Evolutionary conservation across 139 green algal species (phyloP).

Genomic region (Eudorina sp.): DNA sequence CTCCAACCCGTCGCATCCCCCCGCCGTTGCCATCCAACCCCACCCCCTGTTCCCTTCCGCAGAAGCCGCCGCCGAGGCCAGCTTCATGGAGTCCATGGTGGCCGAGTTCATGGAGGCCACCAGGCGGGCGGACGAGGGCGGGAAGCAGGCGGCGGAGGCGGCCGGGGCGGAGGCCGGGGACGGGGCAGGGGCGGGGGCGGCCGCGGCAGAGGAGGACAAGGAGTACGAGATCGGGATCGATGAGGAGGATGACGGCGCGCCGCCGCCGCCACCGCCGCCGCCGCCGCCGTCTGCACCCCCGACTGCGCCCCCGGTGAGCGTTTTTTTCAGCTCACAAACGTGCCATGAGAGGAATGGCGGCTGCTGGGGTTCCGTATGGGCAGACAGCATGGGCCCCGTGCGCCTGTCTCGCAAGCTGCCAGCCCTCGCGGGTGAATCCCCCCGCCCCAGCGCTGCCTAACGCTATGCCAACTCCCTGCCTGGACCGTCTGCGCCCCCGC

Average conservation of each 20-base stretch:
- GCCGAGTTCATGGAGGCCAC: slow-evolving; percentile 32
- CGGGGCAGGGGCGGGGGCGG: background rate
- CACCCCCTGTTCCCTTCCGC: too few species aligned
- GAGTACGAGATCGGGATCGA: slow-evolving; percentile 42
- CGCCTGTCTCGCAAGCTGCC: too few species aligned
- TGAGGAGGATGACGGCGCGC: slow-evolving; percentile 44
- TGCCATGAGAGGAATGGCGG: too few species aligned
- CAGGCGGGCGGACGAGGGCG: background rate
- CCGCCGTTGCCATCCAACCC: too few species aligned
- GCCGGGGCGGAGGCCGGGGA: background rate
- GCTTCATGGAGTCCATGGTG: slow-evolving; percentile 30
- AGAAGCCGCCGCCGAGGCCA: background rate
- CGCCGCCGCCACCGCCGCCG: slow-evolving; percentile 37
- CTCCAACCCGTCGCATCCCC: too few species aligned
- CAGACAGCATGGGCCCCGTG: too few species aligned
- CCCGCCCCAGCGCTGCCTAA: too few species aligned
- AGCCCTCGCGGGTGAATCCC: too few species aligned
- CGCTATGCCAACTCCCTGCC: too few species aligned
- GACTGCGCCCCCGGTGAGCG: background rate
- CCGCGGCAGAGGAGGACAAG: slow-evolving; percentile 11
- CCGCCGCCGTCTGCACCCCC: too few species aligned
- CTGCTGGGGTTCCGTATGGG: too few species aligned
- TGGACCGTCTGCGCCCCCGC: background rate
- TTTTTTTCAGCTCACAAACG: too few species aligned
- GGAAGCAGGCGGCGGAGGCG: background rate